Evolutionary conservation across 495 filamentous ascomycete species (phyloP).

Genomic region (Oidiodendron maius): DNA sequence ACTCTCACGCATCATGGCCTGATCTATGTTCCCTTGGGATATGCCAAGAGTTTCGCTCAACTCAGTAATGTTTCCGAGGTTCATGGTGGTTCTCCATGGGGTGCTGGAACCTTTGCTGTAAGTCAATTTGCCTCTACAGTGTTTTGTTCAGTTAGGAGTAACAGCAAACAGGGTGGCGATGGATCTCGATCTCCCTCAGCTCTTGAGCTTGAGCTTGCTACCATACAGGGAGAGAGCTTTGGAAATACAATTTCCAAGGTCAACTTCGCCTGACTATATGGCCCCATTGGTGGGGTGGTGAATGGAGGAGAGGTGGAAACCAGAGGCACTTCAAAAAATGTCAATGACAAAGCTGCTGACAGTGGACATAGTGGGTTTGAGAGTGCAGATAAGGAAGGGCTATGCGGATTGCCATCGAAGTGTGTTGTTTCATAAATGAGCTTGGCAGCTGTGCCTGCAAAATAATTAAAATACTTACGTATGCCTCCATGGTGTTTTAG

Average conservation of each 20-base stretch:
- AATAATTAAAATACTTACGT: too few relatives aligned
- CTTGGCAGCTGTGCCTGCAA: too few relatives aligned
- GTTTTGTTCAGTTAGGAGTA: conserved; percentile 15
- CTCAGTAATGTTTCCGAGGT: conserved; percentile 65
- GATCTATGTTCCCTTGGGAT: conserved; percentile 89
- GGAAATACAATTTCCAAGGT: conserved; percentile 70
- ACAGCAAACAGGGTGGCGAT: conserved; percentile 43
- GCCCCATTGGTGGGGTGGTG: conserved; percentile 6
- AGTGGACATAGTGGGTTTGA: too few relatives aligned
- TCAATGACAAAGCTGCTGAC: too few relatives aligned
- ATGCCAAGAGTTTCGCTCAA: conserved; percentile 66
- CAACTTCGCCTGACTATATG: conserved; percentile 81
- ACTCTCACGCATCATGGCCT: conserved; percentile 90
- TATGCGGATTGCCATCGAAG: too few relatives aligned
- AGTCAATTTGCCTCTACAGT: neutral
- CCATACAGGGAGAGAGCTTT: conserved; percentile 76
- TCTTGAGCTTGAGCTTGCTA: conserved; percentile 69
- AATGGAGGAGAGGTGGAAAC: too few relatives aligned
- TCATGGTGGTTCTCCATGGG: conserved; percentile 83
- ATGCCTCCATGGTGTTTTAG: too few relatives aligned
- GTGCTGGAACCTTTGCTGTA: conserved; percentile 83
- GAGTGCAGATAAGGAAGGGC: too few relatives aligned
- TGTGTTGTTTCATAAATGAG: too few relatives aligned
- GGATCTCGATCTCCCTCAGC: conserved; percentile 74
- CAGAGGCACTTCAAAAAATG: too few relatives aligned